phyloP scores from a whole-genome alignment of 352 stramenopile species.

The Phytopythium vexans region DNA sequence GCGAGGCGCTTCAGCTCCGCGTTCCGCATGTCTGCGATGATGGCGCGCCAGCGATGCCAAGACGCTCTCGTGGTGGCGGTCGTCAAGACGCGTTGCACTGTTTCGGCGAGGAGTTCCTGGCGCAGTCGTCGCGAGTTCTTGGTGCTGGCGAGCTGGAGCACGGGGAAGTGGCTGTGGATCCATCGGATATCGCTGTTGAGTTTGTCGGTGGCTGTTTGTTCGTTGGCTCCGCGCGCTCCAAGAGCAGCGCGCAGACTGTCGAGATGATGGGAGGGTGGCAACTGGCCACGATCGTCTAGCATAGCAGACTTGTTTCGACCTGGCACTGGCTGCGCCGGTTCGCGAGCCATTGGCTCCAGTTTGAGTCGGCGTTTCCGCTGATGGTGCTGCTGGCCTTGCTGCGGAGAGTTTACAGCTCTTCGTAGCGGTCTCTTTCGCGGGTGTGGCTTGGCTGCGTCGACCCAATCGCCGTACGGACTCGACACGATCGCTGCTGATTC shows the following conservation, averaged over 20 bases:
- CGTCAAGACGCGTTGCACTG: slow-evolving; percentile 22
- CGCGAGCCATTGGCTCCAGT: neutral
- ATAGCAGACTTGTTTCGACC: no score
- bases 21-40: slow-evolving; percentile 22
- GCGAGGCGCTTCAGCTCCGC: slow-evolving; percentile 18
- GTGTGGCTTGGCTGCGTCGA: neutral
- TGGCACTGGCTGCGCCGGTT: neutral
- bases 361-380: neutral
- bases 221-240: no score
- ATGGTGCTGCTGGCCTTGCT: neutral
- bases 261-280: no score
- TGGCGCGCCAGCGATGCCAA: slow-evolving; percentile 24
- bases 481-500: neutral
- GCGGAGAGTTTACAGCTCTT: neutral
- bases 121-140: slow-evolving; percentile 47
- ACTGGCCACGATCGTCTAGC: no score
- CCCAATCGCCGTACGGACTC: slow-evolving; percentile 5
- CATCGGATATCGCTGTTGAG: slow-evolving; percentile 48
- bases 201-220: neutral
- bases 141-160: slow-evolving; percentile 40
- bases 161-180: slow-evolving; percentile 59
- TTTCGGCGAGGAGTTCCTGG: slow-evolving; percentile 31
- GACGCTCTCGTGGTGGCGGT: slow-evolving; percentile 17
- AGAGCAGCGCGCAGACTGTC: no score
- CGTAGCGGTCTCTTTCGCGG: neutral